These are phyloP conservation scores for Hypseocharis bilobata DNA, from an alignment of 441 rosid species.

Conservation along the genomic window DNA sequence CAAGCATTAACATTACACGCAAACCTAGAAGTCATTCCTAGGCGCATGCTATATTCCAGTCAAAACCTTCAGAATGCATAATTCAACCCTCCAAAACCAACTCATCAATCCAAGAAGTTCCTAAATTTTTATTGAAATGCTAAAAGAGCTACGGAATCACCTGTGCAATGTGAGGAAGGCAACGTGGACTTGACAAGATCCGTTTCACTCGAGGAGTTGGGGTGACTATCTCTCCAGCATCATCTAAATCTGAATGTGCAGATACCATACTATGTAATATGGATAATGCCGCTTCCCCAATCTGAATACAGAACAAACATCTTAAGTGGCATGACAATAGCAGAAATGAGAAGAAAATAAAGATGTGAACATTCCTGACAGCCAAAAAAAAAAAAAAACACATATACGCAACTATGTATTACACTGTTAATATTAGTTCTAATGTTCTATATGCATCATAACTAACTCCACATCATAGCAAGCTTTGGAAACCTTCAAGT, in stretches of 20 bases:
- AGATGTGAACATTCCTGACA: not conserved
- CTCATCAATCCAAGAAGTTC: not conserved
- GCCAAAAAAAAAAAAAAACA: not conserved
- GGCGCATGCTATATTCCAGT: too few relatives aligned
- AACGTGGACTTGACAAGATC: conserved; percentile 88
- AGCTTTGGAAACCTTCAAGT: not conserved
- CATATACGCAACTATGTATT: not conserved
- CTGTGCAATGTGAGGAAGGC: conserved; percentile 99
- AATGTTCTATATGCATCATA: not conserved
- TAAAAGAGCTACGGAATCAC: conserved; percentile 28
- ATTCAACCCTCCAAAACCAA: not conserved
- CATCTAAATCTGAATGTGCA: conserved; percentile 98
- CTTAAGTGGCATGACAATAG: conserved; percentile 21
- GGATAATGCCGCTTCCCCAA: conserved; percentile 92
- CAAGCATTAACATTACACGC: too few relatives aligned
- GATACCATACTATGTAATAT: conserved; percentile 96
- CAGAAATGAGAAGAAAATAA: conserved; percentile 12
- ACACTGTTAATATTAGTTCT: too few relatives aligned
- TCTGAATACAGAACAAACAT: conserved; percentile 39
- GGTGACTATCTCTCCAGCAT: conserved; percentile 98
- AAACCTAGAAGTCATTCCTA: too few relatives aligned
- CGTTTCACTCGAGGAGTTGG: conserved; percentile 97
- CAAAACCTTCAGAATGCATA: too few relatives aligned
- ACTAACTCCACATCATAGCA: not conserved
- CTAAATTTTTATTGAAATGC: not conserved